phyloP scores from a whole-genome alignment of 78 protist species.

The Dictyostelium firmibasis region DNA sequence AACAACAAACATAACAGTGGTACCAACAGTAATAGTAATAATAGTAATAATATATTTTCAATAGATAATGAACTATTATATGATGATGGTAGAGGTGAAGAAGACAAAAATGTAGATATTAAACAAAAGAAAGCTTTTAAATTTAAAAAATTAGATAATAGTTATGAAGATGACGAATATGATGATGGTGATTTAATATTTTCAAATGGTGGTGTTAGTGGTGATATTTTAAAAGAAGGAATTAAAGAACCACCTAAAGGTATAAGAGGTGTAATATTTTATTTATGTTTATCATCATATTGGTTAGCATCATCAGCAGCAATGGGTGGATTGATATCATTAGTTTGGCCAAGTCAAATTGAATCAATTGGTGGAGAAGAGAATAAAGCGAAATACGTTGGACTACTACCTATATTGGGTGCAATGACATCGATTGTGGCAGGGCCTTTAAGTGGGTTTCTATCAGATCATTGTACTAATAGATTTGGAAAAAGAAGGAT shows the following conservation, averaged over 20 bases:
- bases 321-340: conserved; percentile 24
- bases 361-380: conserved; percentile 7
- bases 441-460: conserved; percentile 8
- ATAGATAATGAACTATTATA: not conserved
- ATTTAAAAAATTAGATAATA: not conserved
- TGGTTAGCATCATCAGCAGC: conserved; percentile 30
- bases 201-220: not conserved
- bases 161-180: not conserved
- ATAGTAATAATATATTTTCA: not conserved
- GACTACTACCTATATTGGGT: conserved; percentile 10
- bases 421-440: not conserved
- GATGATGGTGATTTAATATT: not conserved
- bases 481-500: conserved; percentile 24
- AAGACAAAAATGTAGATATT: not conserved
- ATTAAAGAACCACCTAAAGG: not conserved
- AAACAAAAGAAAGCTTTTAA: not conserved
- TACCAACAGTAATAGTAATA: too few species aligned
- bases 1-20: too few species aligned
- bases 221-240: not conserved
- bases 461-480: conserved; percentile 23
- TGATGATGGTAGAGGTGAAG: not conserved
- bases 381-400: conserved; percentile 30
- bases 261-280: not conserved
- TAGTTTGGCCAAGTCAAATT: conserved; percentile 47
- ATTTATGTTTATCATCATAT: conserved; percentile 4